A percentile compares a stretch with the other conserved stretches of the same genome.
Evolutionary conservation across 2,329 filamentous ascomycete species (phyloP).

Genomic region (Tolypocladium cylindrosporum): DNA sequence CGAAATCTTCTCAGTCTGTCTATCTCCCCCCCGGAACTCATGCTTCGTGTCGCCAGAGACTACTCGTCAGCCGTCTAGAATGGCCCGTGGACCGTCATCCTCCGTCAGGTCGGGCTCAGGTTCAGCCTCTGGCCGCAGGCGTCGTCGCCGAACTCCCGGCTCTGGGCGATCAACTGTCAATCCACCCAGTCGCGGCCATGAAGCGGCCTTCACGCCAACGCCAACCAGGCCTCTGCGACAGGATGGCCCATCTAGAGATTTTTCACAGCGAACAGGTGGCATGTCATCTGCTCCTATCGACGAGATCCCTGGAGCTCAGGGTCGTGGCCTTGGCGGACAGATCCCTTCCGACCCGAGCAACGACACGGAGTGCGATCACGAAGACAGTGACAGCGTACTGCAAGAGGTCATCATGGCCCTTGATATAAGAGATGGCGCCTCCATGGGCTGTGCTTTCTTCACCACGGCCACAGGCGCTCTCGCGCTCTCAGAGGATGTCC

Average conservation of each 20-base stretch:
- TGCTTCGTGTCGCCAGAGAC: background rate
- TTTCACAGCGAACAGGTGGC: background rate
- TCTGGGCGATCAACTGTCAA: background rate
- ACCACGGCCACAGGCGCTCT: conserved; percentile 58
- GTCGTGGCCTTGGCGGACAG: background rate
- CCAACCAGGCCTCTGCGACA: background rate
- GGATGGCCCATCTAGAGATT: background rate
- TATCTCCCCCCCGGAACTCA: background rate
- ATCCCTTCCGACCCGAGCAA: background rate
- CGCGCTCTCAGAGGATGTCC: conserved; percentile 68
- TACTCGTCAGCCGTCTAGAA: background rate
- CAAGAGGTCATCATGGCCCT: conserved; percentile 69
- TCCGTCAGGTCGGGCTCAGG: background rate
- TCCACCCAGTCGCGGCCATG: background rate
- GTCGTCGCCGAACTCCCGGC: background rate
- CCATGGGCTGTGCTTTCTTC: conserved; percentile 79
- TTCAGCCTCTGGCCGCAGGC: background rate
- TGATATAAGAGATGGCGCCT: conserved; percentile 59
- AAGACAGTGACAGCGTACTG: background rate
- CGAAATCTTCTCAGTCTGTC: background rate
- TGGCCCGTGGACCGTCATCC: background rate
- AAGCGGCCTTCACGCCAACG: background rate
- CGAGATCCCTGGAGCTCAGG: background rate
- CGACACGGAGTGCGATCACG: background rate
- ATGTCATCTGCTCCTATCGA: background rate